Percentiles rank a stretch among this genome's conserved stretches.
phyloP scores from a whole-genome alignment of 2,329 filamentous ascomycete genomes.

The Didymella exigua region DNA sequence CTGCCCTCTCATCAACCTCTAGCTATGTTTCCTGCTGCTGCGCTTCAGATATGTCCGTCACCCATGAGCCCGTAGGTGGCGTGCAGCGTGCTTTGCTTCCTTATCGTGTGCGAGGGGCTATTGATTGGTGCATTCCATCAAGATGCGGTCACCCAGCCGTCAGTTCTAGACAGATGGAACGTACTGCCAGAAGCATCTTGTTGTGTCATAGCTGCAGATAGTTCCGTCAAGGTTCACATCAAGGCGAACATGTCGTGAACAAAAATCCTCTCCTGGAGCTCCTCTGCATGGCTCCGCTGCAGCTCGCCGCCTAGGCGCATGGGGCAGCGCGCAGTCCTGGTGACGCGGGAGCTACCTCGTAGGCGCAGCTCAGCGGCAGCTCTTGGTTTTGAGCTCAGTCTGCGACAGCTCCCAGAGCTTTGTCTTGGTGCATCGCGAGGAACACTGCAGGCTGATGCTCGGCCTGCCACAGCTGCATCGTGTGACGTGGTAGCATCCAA shows the following conservation, averaged over 20 bases:
- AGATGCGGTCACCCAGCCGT: background rate
- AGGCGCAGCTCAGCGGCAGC: slow-evolving; percentile 22
- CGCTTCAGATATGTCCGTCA: background rate
- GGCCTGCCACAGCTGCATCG: slow-evolving; percentile 6
- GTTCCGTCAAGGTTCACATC: background rate
- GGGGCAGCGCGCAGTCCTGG: slow-evolving; percentile 9
- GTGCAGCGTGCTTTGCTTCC: slow-evolving; percentile 3
- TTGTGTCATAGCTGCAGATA: background rate
- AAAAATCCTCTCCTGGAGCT: background rate
- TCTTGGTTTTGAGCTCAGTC: slow-evolving; percentile 5
- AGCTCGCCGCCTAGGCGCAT: slow-evolving; percentile 16
- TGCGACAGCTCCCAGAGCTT: slow-evolving; percentile 11
- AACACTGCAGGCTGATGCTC: slow-evolving; percentile 6
- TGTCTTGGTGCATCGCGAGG: slow-evolving; percentile 8
- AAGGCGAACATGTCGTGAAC: background rate
- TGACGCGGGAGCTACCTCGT: slow-evolving; percentile 18
- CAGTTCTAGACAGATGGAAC: slow-evolving; percentile 6
- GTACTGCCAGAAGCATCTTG: slow-evolving; percentile 5
- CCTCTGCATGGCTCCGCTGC: slow-evolving; percentile 14
- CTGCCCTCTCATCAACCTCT: background rate
- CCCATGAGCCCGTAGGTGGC: background rate
- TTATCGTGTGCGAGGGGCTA: slow-evolving; percentile 5
- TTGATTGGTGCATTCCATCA: slow-evolving; percentile 4
- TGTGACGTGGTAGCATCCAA: slow-evolving; percentile 24
- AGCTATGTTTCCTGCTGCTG: background rate